phyloP scores from a whole-genome alignment of 192 early-diverging fungal species.

The Backusella westeae region DNA sequence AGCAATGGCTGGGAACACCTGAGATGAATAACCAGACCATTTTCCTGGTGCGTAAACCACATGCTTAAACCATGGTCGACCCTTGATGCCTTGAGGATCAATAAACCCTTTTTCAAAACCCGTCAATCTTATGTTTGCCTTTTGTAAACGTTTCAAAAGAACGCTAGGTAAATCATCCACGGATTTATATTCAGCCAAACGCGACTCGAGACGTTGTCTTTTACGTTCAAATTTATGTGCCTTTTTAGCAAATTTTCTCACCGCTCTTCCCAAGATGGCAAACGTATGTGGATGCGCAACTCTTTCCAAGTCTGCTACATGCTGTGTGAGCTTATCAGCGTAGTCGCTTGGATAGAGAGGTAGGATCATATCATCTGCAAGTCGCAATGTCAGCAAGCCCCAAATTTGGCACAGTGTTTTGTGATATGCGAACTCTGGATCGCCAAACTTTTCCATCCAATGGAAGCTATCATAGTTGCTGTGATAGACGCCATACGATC shows the following conservation, averaged over 20 bases:
- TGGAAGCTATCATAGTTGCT: slow-evolving; percentile 63
- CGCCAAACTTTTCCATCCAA: slow-evolving; percentile 58
- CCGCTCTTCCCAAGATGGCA: background rate
- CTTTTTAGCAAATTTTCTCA: slow-evolving; percentile 2
- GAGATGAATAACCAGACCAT: slow-evolving; percentile 47
- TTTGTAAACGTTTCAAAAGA: slow-evolving; percentile 38
- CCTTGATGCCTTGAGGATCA: slow-evolving; percentile 51
- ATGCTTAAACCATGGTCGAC: slow-evolving; percentile 62
- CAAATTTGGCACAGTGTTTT: slow-evolving; percentile 42
- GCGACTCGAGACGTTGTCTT: slow-evolving; percentile 34
- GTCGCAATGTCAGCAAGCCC: slow-evolving; percentile 41
- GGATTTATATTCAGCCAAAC: slow-evolving; percentile 38
- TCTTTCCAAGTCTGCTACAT: slow-evolving; percentile 24
- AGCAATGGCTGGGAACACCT: slow-evolving; percentile 52
- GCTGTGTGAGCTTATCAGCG: slow-evolving; percentile 36
- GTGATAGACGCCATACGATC: slow-evolving; percentile 56
- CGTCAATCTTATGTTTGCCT: slow-evolving; percentile 44
- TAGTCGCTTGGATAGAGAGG: slow-evolving; percentile 39
- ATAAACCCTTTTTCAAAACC: slow-evolving; percentile 54
- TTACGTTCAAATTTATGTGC: slow-evolving; percentile 19
- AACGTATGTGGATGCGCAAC: background rate
- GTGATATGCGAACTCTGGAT: slow-evolving; percentile 55
- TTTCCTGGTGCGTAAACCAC: slow-evolving; percentile 50
- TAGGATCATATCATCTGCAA: slow-evolving; percentile 45
- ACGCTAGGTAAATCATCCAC: background rate